Base-by-base conservation (phyloP, 768 basidiomycete genomes). In the Tulasnella sp. region DNA sequence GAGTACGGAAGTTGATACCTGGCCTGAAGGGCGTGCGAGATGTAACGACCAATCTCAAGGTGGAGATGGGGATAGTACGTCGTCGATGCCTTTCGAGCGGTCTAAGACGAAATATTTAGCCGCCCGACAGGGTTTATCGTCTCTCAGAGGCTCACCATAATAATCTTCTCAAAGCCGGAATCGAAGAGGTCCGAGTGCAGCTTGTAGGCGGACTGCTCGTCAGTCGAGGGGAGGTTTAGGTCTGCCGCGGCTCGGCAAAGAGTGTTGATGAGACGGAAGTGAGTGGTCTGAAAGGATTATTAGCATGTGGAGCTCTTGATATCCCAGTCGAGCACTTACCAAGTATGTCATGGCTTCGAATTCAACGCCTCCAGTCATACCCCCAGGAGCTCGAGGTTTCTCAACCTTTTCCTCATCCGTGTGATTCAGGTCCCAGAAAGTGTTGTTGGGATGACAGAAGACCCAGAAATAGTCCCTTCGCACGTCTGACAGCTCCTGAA, bases 281-380 rank as follows among this genome's bases (percentile, higher is more conserved):
- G 96, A 3, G 85, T 88, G 1, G 94, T 94, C 95, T 98, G 75
- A 5, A 39, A 26, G 34, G 41, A 7, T 62, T 42, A 59, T 47
- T n/a, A 44, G 36, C 66, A 68, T 34, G n/a, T 3, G 5, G 9
- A 16, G 7, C 22, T 5, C 19, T 26, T 4, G 69, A 9, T 11
- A 11, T 34, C 16, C 11, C 32, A 8, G 16, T 4, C 44, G 5
- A n/a, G 63, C 5, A 82, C 92, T 75, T 77, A 98, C 96, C 77
- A 95, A 88, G 80, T 98, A 98, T 17, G 86, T 86, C 89, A 98
- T 96, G 4, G 96, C 96, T 81, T 99, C 97, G 78, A 90, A 95
- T 78, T 99, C 97, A 14, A 99, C 97, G 5, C 97, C 97, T 6
- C 96, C 97, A 0, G 97, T 98, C 89, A 98, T 98, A 17, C 97